Evolutionary conservation across 164 flowering plant species (phyloP).

Genomic region (Stephania japonica): DNA sequence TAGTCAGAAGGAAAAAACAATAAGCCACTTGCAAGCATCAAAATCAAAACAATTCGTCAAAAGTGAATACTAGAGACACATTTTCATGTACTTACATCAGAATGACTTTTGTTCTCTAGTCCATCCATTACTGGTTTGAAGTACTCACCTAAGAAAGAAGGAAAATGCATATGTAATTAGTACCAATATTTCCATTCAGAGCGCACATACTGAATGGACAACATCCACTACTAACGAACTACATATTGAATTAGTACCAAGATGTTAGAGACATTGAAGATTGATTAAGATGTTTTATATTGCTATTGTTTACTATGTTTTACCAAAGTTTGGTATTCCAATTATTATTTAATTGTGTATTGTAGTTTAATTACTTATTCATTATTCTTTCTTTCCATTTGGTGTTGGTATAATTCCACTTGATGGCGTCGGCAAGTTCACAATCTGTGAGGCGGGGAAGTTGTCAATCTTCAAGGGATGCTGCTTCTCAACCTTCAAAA

Average conservation of each 20-base stretch:
- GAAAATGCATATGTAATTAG: neutral
- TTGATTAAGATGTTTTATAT: no score
- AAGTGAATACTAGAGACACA: neutral
- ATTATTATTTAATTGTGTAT: no score
- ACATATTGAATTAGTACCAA: constrained; percentile 48
- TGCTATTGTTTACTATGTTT: no score
- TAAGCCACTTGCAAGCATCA: neutral
- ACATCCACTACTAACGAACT: neutral
- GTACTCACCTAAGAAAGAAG: constrained; percentile 48
- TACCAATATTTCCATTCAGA: neutral
- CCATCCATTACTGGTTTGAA: constrained; percentile 65
- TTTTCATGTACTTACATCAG: constrained; percentile 45
- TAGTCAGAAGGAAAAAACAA: neutral
- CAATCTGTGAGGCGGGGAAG: no score
- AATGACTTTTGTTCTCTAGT: constrained; percentile 41
- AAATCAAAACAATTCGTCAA: neutral
- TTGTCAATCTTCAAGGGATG: no score
- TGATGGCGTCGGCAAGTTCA: no score
- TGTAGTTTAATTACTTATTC: no score
- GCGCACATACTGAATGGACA: neutral
- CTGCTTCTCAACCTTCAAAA: no score
- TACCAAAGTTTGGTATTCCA: no score
- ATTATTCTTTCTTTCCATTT: no score
- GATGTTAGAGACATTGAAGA: constrained; percentile 57
- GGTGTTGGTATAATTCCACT: no score